Conservation (phyloP, 176 grass and related monocot genomes). For the Metroxylon sagu region DNA sequence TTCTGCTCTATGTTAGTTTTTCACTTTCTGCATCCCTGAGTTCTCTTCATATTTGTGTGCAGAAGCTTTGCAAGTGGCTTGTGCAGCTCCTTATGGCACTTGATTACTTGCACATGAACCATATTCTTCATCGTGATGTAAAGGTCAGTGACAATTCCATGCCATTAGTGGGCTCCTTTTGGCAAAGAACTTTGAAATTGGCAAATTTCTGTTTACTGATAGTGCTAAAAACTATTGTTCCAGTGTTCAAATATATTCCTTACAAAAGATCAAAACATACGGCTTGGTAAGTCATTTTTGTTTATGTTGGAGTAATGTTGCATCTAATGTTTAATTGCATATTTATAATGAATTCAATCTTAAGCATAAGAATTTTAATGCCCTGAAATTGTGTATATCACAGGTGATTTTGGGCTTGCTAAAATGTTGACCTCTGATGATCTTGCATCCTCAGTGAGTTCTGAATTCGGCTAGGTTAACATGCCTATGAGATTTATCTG, state of each 20-base stretch:
- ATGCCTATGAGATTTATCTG: conserved; percentile 4
- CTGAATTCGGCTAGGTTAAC: background rate
- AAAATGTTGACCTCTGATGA: conserved; percentile 90
- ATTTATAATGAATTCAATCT: background rate
- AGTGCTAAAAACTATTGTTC: too few relatives aligned
- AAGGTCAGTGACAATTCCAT: conserved; percentile 43
- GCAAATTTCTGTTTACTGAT: too few relatives aligned
- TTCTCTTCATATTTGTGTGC: conserved; percentile 18
- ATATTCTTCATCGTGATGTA: conserved; percentile 95
- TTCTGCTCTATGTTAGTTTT: too few relatives aligned
- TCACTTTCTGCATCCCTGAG: too few relatives aligned
- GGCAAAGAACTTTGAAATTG: too few relatives aligned
- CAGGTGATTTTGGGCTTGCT: conserved; percentile 95
- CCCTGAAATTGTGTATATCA: conserved; percentile 21
- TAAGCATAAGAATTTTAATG: background rate
- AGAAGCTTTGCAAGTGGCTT: conserved; percentile 95
- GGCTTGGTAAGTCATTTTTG: conserved; percentile 51
- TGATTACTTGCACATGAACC: conserved; percentile 88
- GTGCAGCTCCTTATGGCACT: conserved; percentile 94
- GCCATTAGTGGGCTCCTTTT: background rate
- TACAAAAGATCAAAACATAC: conserved; percentile 84
- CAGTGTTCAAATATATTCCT: conserved; percentile 99
- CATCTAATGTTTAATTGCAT: background rate
- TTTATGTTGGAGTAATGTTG: background rate
- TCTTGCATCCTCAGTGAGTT: conserved; percentile 84